Evolutionary conservation across 2,329 filamentous ascomycete genomes (phyloP).

Genomic region (Canariomyces notabilis): DNA sequence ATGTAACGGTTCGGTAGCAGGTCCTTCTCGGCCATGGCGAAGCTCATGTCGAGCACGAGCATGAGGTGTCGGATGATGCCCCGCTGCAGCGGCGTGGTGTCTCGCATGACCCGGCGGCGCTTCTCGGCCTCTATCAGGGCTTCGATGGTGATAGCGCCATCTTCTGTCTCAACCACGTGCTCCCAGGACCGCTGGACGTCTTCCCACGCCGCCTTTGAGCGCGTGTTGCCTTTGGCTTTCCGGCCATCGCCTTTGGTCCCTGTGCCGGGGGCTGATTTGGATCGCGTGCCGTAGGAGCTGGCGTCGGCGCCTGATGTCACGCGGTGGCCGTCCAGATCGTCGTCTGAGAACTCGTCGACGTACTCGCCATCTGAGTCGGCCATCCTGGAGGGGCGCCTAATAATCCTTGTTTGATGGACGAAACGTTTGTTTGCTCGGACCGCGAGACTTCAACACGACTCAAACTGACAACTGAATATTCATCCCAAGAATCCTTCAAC

Average conservation of each 20-base stretch:
- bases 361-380: slow-evolving; percentile 70
- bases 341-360: slow-evolving; percentile 60
- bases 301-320: slow-evolving; percentile 36
- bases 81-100: slow-evolving; percentile 91
- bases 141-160: slow-evolving; percentile 73
- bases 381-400: slow-evolving; percentile 45
- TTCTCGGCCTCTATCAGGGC: slow-evolving; percentile 77
- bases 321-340: slow-evolving; percentile 53
- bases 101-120: slow-evolving; percentile 73
- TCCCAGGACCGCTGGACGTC: slow-evolving; percentile 66
- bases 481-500: too few relatives aligned
- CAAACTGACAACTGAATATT: too few relatives aligned
- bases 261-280: slow-evolving; percentile 22
- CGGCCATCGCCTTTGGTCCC: slow-evolving; percentile 25
- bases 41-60: slow-evolving; percentile 84
- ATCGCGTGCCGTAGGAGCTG: slow-evolving; percentile 28
- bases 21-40: slow-evolving; percentile 93
- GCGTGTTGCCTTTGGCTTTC: slow-evolving; percentile 29
- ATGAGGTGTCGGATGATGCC: slow-evolving; percentile 97
- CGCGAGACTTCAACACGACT: too few relatives aligned
- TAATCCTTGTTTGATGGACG: background rate
- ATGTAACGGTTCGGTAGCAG: slow-evolving; percentile 82
- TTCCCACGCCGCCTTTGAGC: slow-evolving; percentile 57
- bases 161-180: slow-evolving; percentile 69
- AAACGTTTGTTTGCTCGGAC: too few relatives aligned